A percentile compares a stretch with the other conserved stretches of the same genome.
phyloP scores from a whole-genome alignment of 2,329 filamentous ascomycete species.

The Phialocephala subalpina region DNA sequence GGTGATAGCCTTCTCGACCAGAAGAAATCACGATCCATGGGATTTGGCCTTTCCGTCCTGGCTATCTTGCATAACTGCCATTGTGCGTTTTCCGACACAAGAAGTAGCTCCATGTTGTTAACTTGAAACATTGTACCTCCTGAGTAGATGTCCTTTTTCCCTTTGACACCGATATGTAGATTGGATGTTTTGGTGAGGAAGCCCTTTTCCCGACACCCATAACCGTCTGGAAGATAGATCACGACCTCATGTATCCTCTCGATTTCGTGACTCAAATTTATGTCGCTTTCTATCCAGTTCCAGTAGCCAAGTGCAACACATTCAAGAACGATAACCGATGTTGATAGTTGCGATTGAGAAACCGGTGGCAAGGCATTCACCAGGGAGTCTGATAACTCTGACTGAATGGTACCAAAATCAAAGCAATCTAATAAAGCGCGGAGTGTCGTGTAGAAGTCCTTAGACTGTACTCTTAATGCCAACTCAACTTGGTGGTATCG shows the following conservation, averaged over 20 bases:
- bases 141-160: background rate
- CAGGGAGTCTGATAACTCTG: background rate
- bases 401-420: background rate
- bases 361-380: background rate
- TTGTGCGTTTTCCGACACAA: background rate
- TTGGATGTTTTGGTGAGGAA: too few species aligned
- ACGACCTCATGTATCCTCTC: too few species aligned
- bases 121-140: background rate
- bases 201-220: too few species aligned
- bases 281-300: background rate
- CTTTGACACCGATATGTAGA: too few species aligned
- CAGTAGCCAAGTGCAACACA: background rate
- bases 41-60: background rate
- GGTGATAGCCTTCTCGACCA: background rate
- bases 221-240: too few species aligned
- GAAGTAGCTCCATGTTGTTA: conserved; percentile 5
- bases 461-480: background rate
- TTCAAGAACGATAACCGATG: background rate
- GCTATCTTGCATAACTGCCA: background rate
- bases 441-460: background rate
- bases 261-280: too few species aligned
- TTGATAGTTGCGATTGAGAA: background rate
- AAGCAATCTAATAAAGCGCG: background rate
- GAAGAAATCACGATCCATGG: background rate
- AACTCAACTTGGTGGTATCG: background rate